Base-by-base conservation (phyloP, 768 basidiomycete genomes). In the Termitomyces sp. region DNA sequence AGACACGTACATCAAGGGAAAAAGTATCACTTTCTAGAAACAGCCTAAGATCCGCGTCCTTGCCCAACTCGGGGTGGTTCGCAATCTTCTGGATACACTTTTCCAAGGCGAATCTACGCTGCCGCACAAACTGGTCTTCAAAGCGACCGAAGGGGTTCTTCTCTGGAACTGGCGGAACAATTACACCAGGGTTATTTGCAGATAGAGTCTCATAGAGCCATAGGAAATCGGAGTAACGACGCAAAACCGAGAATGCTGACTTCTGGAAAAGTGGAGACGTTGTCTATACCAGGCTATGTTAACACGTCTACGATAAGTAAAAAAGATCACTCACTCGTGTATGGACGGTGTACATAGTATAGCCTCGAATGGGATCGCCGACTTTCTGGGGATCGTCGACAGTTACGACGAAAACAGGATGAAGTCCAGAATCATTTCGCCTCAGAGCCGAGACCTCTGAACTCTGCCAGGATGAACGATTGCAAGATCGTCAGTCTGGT, bases 311-410 rank as follows among this genome's bases (percentile, higher is more conserved):
- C 19, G 31, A 50, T 31, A 35, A n/a, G 40, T 21, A 34, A 40
- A 17, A 9, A 37, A 67, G 10, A 12, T 40, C n/a, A 29, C 84
- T 52, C 68, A 92, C 92, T 62, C 84, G 78, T 14, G 95, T 97
- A 58, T 92, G 89, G 1, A 99, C 93, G 2, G 97, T 99, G 69
- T 98, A 99, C 76, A 98, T 94, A 11, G 91, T 97, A 68, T 93
- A 97, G 16, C 87, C 84, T 56, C 92, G 87, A 47, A 98, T 92
- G 1, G 95, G 92, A 66, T 95, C 93, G n/a, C 97, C 97, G 43
- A 98, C 90, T 64, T 90, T 92, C 63, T 98, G 95, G 5, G 97
- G 97, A 71, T 99, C 97, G 53, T 93, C 91, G n/a, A 99, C 94
- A 0, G 89, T 83, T 61, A 99, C 92, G 8, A 82, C 70, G 68